phyloP scores from a whole-genome alignment of 192 early-diverging fungal genomes.

The Umbelopsis sp. region DNA sequence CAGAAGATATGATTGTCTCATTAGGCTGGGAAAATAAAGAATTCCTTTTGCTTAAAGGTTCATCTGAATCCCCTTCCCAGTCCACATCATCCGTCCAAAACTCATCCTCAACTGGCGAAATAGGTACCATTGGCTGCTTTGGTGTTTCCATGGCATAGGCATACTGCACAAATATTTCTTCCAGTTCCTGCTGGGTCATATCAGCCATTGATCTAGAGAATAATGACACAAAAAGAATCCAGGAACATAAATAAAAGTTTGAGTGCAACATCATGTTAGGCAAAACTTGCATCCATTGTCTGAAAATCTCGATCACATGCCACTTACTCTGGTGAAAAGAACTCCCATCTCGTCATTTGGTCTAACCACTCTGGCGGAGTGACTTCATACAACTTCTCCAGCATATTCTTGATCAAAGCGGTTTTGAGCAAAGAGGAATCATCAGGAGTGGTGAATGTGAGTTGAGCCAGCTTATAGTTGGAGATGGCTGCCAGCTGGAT shows the following conservation, averaged over 20 bases:
- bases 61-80: constrained; percentile 9
- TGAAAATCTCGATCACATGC: neutral
- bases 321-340: constrained; percentile 44
- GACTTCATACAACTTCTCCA: constrained; percentile 32
- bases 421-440: constrained; percentile 40
- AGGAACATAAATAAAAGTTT: no score
- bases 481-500: constrained; percentile 45
- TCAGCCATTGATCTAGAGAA: constrained; percentile 37
- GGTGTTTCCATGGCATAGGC: constrained; percentile 34
- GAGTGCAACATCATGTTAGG: neutral
- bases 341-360: constrained; percentile 44
- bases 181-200: constrained; percentile 38
- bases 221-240: neutral
- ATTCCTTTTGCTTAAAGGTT: constrained; percentile 1
- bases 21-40: constrained; percentile 26
- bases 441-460: constrained; percentile 46
- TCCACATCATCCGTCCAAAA: constrained; percentile 20
- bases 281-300: neutral
- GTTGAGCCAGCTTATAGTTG: constrained; percentile 46
- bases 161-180: constrained; percentile 41
- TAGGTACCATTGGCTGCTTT: neutral
- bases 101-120: constrained; percentile 20
- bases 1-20: constrained; percentile 1
- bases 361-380: constrained; percentile 44
- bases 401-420: constrained; percentile 44